Conservation (phyloP, 352 stramenopile genomes). For the Phytophthora sojae region DNA sequence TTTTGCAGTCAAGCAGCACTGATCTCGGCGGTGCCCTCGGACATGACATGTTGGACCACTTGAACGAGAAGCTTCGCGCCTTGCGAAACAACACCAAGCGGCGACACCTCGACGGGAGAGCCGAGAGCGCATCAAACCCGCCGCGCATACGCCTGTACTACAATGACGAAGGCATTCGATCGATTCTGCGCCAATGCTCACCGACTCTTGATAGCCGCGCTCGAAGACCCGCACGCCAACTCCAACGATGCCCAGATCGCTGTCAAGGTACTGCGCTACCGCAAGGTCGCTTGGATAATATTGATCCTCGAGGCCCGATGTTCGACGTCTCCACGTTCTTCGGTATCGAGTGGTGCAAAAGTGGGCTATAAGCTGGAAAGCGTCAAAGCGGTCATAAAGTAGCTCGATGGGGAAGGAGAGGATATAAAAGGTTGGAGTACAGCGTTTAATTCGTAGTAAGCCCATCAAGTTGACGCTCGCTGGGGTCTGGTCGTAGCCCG, state of each 20-base stretch:
- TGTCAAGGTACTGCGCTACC: neutral
- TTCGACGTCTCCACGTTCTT: constrained; percentile 2
- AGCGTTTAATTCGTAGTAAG: too few relatives aligned
- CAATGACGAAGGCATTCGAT: neutral
- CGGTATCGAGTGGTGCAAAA: neutral
- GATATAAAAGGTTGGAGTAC: too few relatives aligned
- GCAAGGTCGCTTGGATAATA: neutral
- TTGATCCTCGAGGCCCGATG: neutral
- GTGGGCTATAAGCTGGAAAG: too few relatives aligned
- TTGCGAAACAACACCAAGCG: neutral
- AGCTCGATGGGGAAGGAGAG: too few relatives aligned
- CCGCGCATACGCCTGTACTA: neutral
- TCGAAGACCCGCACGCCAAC: neutral
- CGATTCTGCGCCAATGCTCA: neutral
- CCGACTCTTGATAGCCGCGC: neutral
- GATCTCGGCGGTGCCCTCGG: too few relatives aligned
- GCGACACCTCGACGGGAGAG: neutral
- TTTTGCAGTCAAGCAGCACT: too few relatives aligned
- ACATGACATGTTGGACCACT: too few relatives aligned
- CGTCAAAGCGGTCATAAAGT: too few relatives aligned
- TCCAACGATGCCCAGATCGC: neutral
- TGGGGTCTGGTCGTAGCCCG: too few relatives aligned
- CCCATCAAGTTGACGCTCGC: too few relatives aligned
- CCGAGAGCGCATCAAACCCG: neutral
- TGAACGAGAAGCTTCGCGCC: neutral